Base-by-base conservation (phyloP, 164 flowering plant species). In the Aristolochia fimbriata region DNA sequence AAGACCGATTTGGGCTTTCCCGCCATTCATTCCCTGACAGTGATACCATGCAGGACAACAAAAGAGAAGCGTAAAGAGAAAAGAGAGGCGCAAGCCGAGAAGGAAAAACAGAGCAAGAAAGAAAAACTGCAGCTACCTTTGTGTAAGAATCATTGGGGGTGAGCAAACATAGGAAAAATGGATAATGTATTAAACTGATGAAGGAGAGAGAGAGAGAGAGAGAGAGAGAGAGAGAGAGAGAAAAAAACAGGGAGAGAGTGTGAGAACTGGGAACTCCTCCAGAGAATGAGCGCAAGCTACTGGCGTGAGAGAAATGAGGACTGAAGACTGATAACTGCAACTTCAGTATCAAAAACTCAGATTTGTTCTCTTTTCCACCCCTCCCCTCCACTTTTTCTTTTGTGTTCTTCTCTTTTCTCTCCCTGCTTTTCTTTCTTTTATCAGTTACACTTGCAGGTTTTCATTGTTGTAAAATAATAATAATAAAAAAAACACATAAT, bases 11-110 rank as follows among this genome's bases (percentile, higher is more conserved):
- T 69, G 53, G 24, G 70, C 78, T 70, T 69, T 77, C 77, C 71
- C 75, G 68, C 80, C 81, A 78, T 73, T 76, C 74, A 73, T 76
- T 76, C 77, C 67, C 84, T 78, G 87, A 80, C 83, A 80, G 30
- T 60, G 78, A 73, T 68, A 72, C 78, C 83, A 76, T 71, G 63
- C 71, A 62, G 49, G 75, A 72, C 24, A 54, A 72, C 60, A 60
- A 66, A 71, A 64, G 53, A 48, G 46, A 51, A 47, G 31, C 41
- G 15, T 33, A 51, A 57, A 53, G 60, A 37, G 51, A 64, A 45
- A 37, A 59, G 53, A 56, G 15, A 27, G 49, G 30, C 55, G 67
- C 49, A n/a, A 50, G 62, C 57, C 59, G 65, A 64, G 59, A 63
- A 62, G 53, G 60, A 25, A 3, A n/a, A 53, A 58, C 51, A 20